Evolutionary conservation across 2,329 filamentous ascomycete genomes (phyloP).

Genomic region (Penicillium sp.): DNA sequence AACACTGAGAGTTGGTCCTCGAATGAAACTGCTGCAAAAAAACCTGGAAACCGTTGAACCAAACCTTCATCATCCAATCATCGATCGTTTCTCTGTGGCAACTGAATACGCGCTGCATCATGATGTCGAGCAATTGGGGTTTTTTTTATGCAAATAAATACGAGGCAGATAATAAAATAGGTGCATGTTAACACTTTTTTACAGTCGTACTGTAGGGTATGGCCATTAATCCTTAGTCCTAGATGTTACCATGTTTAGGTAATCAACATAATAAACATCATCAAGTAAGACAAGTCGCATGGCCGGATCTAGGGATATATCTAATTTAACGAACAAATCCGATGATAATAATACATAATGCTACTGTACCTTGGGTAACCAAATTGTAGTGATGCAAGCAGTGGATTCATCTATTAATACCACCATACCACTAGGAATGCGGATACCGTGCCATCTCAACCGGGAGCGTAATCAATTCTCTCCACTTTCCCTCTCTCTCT

Average conservation of each 20-base stretch:
- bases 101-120: neutral
- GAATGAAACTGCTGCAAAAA: neutral
- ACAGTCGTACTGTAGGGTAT: no score
- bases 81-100: neutral
- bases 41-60: constrained; percentile 4
- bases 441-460: constrained; percentile 1
- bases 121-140: neutral
- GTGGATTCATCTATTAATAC: constrained; percentile 4
- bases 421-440: constrained; percentile 7
- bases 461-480: constrained; percentile 1
- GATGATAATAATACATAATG: neutral
- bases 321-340: neutral
- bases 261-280: neutral
- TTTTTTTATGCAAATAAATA: neutral
- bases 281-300: neutral
- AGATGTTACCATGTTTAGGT: neutral
- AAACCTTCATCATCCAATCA: neutral
- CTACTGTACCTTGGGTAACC: neutral
- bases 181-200: no score
- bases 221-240: no score
- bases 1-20: neutral
- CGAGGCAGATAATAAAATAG: neutral
- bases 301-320: neutral
- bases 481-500: constrained; percentile 22
- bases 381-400: neutral